phyloP scores from a whole-genome alignment of 345 rosid species.

The Syzygium jambos region DNA sequence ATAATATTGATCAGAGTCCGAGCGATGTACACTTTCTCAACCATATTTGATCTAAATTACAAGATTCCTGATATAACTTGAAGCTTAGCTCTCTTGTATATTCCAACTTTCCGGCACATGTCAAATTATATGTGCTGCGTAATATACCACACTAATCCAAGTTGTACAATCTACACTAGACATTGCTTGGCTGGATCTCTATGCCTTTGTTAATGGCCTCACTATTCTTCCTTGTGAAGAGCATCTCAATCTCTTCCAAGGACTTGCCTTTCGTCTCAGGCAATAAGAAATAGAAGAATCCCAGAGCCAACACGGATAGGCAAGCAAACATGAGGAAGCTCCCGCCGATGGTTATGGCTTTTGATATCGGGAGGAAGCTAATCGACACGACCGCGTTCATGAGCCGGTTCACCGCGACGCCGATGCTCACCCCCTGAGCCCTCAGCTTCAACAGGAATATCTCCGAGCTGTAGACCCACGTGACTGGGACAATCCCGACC shows the following conservation, averaged over 20 bases:
- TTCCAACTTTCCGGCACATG: neutral
- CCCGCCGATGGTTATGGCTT: slow-evolving; percentile 80
- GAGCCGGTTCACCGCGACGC: slow-evolving; percentile 81
- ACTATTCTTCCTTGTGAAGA: slow-evolving; percentile 30
- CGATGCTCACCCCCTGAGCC: slow-evolving; percentile 75
- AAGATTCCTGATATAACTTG: neutral
- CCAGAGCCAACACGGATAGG: slow-evolving; percentile 43
- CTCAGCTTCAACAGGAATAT: slow-evolving; percentile 72
- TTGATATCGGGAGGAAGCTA: slow-evolving; percentile 60
- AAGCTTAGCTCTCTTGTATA: neutral
- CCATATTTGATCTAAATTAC: neutral
- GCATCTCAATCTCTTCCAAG: slow-evolving; percentile 73
- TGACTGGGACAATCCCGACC: slow-evolving; percentile 66
- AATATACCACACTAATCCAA: too few species aligned
- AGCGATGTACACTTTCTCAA: too few species aligned
- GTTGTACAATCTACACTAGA: neutral
- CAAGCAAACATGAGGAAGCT: slow-evolving; percentile 78
- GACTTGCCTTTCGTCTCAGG: slow-evolving; percentile 87
- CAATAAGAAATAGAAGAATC: slow-evolving; percentile 56
- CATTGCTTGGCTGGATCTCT: slow-evolving; percentile 1
- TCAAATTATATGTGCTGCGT: neutral
- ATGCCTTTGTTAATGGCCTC: neutral
- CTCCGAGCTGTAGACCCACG: slow-evolving; percentile 91
- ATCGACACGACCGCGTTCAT: slow-evolving; percentile 78
- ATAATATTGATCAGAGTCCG: too few species aligned